Evolutionary conservation across 1,284 basidiomycete genomes (phyloP).

Genomic region (Ustilago bromivora): DNA sequence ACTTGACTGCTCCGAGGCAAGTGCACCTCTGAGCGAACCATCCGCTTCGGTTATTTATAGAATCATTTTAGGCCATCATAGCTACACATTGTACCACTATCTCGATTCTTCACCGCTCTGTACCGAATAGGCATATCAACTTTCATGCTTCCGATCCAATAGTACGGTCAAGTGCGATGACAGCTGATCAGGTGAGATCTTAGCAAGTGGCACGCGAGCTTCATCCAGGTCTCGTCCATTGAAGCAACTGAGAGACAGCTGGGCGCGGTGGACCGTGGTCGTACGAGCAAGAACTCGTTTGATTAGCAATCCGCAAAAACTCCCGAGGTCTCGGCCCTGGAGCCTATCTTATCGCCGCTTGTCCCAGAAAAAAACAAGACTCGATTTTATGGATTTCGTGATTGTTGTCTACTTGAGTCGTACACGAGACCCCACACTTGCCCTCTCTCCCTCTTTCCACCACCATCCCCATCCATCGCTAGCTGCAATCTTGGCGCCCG

Average conservation of each 20-base stretch:
- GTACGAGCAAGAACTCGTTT: conserved; percentile 5
- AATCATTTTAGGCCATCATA: background rate
- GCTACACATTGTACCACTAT: conserved; percentile 32
- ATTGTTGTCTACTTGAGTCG: conserved; percentile 1
- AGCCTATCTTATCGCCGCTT: conserved; percentile 37
- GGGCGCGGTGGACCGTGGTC: background rate
- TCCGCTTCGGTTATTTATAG: background rate
- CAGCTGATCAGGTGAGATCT: too few species aligned
- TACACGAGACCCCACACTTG: background rate
- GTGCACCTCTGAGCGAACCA: too few species aligned
- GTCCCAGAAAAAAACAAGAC: conserved; percentile 10
- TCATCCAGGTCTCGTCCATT: too few species aligned
- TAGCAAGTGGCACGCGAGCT: too few species aligned
- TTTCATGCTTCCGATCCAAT: background rate
- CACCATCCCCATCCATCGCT: background rate
- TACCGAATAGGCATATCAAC: conserved; percentile 18
- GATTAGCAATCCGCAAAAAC: conserved; percentile 37
- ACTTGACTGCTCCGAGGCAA: background rate
- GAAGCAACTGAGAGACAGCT: too few species aligned
- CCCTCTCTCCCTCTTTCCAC: background rate
- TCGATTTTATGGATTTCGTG: conserved; percentile 7
- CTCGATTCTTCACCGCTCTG: conserved; percentile 25
- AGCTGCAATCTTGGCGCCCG: too few species aligned
- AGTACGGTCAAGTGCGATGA: background rate
- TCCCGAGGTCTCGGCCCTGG: background rate